These are phyloP conservation scores for Oryza coarctata DNA, from an alignment of 176 grass and related monocot genomes.

Conservation along the genomic window DNA sequence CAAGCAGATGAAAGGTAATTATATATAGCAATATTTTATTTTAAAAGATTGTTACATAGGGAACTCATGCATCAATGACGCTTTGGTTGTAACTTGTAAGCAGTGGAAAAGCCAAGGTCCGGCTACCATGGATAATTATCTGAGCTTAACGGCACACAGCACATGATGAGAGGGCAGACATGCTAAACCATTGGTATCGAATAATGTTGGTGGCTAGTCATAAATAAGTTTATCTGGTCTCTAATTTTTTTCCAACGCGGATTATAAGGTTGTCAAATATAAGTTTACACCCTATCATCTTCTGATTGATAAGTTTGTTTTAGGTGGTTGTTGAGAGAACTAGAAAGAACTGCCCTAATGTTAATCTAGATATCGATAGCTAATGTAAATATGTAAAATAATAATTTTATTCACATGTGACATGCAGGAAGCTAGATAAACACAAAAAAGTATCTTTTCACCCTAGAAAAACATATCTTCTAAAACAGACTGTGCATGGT, in stretches of 20 bases:
- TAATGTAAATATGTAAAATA: not conserved
- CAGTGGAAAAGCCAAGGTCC: too few species aligned
- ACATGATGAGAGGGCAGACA: too few species aligned
- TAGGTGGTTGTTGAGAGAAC: not conserved
- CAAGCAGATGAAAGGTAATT: not conserved
- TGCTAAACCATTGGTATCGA: too few species aligned
- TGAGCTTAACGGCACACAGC: too few species aligned
- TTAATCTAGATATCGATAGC: not conserved
- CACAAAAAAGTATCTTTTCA: not conserved
- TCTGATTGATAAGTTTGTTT: not conserved
- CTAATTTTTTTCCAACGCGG: too few species aligned
- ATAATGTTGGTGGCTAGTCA: too few species aligned
- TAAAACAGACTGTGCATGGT: not conserved
- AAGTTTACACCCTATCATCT: too few species aligned
- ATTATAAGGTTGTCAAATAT: too few species aligned
- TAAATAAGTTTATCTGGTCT: too few species aligned
- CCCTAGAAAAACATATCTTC: not conserved
- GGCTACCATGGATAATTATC: too few species aligned
- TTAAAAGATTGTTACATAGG: not conserved
- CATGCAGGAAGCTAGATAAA: not conserved
- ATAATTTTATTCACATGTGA: not conserved
- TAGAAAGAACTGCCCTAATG: not conserved
- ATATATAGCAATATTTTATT: not conserved
- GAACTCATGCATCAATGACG: not conserved
- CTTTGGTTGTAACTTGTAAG: too few species aligned